phyloP scores from a whole-genome alignment of 2,329 filamentous ascomycete genomes.

The Shiraia sp. region DNA sequence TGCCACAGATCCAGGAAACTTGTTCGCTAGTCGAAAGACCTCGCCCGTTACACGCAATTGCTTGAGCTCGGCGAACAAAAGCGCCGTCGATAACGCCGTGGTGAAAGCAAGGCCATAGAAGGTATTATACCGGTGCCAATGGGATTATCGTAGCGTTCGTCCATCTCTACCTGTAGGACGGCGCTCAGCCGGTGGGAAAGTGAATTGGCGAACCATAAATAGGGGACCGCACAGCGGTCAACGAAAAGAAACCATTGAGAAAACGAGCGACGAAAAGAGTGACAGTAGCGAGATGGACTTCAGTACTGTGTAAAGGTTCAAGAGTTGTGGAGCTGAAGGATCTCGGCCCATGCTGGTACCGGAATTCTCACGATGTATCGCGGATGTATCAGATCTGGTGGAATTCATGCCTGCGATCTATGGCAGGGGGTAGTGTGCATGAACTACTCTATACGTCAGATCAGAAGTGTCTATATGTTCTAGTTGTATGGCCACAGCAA shows the following conservation, averaged over 20 bases:
- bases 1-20: constrained; percentile 27
- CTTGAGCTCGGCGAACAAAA: constrained; percentile 22
- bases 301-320: background rate
- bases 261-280: constrained; percentile 1
- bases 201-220: constrained; percentile 25
- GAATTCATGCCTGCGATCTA: constrained; percentile 10
- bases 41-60: constrained; percentile 27
- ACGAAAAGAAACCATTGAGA: constrained; percentile 15
- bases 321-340: constrained; percentile 1
- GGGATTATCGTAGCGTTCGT: constrained; percentile 17
- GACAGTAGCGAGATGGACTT: constrained; percentile 3
- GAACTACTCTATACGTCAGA: no score
- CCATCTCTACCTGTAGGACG: constrained; percentile 16
- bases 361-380: constrained; percentile 11
- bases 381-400: constrained; percentile 17
- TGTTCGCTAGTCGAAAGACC: constrained; percentile 21
- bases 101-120: constrained; percentile 33
- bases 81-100: constrained; percentile 19
- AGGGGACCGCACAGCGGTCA: constrained; percentile 17
- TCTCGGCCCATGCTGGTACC: constrained; percentile 6
- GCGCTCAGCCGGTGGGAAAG: constrained; percentile 18
- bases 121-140: constrained; percentile 31
- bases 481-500: no score
- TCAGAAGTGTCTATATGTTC: no score
- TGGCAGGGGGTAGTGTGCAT: no score